Conservation (phyloP, 2,329 filamentous ascomycete species). For the Arthrinium puccinioides region DNA sequence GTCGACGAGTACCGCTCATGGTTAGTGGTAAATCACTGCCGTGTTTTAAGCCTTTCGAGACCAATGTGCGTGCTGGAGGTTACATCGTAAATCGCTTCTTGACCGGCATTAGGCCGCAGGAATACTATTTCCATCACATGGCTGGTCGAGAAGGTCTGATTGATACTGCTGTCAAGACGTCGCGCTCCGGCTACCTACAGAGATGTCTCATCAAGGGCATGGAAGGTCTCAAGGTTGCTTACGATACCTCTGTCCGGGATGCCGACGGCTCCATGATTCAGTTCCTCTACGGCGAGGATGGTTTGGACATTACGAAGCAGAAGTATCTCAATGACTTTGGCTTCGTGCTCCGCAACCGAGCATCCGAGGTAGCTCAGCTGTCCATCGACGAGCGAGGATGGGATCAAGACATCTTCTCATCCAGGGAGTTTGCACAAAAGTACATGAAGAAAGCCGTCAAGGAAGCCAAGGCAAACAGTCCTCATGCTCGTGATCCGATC, state of each 20-base stretch:
- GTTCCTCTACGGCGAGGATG: constrained; percentile 95
- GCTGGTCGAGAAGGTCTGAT: constrained; percentile 96
- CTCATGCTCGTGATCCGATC: constrained; percentile 66
- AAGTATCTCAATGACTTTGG: constrained; percentile 86
- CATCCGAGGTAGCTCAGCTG: constrained; percentile 71
- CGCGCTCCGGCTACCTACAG: constrained; percentile 91
- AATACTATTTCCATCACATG: constrained; percentile 99
- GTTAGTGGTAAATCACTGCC: constrained; percentile 94
- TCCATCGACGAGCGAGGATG: constrained; percentile 49
- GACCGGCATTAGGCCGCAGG: constrained; percentile 92
- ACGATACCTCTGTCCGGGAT: constrained; percentile 90
- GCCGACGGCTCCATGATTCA: constrained; percentile 90
- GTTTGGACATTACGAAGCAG: constrained; percentile 88
- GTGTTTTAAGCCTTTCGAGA: constrained; percentile 89
- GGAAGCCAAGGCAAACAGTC: constrained; percentile 50
- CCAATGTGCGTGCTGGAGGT: constrained; percentile 79
- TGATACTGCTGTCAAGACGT: constrained; percentile 97
- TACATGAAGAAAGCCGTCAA: constrained; percentile 79
- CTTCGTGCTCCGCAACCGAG: constrained; percentile 81
- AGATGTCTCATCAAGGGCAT: constrained; percentile 97
- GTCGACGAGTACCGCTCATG: constrained; percentile 91
- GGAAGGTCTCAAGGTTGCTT: constrained; percentile 87
- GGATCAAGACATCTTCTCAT: constrained; percentile 34
- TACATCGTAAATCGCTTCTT: constrained; percentile 96
- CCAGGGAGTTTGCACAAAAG: constrained; percentile 57